These are phyloP conservation scores for Podaxis sp. DNA, from an alignment of 768 basidiomycete species.

Conservation along the genomic window DNA sequence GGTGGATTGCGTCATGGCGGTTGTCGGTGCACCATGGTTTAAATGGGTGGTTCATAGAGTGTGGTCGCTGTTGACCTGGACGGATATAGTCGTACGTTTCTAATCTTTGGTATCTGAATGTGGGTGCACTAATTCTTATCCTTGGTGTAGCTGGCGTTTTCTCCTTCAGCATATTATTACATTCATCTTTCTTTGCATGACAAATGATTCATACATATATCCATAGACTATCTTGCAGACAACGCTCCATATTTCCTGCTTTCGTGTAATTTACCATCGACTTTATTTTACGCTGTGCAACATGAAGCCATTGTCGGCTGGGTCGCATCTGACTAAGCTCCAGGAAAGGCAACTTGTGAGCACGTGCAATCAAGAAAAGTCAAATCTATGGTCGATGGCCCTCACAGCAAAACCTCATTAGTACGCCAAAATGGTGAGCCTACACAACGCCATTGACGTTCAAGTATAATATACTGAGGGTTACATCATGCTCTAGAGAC, in stretches of 20 bases:
- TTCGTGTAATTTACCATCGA: not conserved
- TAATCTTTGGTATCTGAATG: not conserved
- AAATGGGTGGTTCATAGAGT: constrained; percentile 1
- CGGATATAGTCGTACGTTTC: constrained; percentile 1
- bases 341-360: not conserved
- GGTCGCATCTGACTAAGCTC: constrained; percentile 2
- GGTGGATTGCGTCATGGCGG: constrained; percentile 1
- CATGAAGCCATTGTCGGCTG: not conserved
- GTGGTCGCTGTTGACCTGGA: constrained; percentile 9
- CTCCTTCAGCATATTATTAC: constrained; percentile 8
- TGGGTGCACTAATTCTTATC: not conserved
- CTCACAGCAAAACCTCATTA: not conserved
- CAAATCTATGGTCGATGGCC: not conserved
- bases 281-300: not conserved
- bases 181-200: constrained; percentile 6
- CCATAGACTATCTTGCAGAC: too few species aligned
- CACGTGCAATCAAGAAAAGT: constrained; percentile 14
- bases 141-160: not conserved
- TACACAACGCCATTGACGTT: not conserved
- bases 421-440: constrained; percentile 9
- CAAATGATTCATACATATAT: not conserved
- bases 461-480: not conserved
- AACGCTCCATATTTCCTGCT: too few species aligned
- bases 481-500: constrained; percentile 46
- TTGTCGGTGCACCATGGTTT: constrained; percentile 5